Evolutionary conservation across 2,329 filamentous ascomycete genomes (phyloP), one percentile per base, ranked within the genome.

Genomic region (Aspergillus hiratsukae): DNA sequence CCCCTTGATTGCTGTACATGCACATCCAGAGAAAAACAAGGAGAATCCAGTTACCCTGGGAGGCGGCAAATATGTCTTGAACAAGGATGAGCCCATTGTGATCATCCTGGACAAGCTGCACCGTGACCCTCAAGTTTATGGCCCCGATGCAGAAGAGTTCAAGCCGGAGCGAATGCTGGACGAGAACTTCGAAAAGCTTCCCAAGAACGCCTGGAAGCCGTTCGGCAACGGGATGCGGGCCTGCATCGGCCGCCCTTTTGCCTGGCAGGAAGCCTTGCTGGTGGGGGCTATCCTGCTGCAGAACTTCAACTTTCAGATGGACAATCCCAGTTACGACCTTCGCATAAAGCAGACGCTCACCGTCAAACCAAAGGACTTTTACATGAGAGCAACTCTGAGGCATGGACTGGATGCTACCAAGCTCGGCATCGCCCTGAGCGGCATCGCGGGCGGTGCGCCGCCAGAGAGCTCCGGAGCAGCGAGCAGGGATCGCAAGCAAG

Each of bases 241-340:
- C 1, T 92, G 88, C 63, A 91, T 91, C 58, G 89, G 89, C 3
- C 77, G 87, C 1, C 80, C 83, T 0, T 91, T 91, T 67, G 87
- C 88, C 1, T 88, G 86, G 85, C 88, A 92, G 66, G 89, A 92
- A 71, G 79, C 82, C 1, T 68, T 87, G 4, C 73, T 90, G 0
- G 80, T 81, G 8, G 76, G 85, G 62, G 83, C 85, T 0, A 79
- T 88, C 63, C 68, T 90, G 11, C 76, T 91, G 56, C 87, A 90
- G 64, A 88, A 87, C 64, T 90, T 91, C 74, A 82, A 89, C 62
- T 83, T 91, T 57, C 76, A 78, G 50, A 70, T 85, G 54, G 81
- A 82, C 41, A 82, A 91, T 58, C 81, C 86, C 0, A 77, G 61
- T 45, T 75, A 76, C 55, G 63, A 71, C 14, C 64, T 76, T 23